phyloP scores from a whole-genome alignment of 2,329 filamentous ascomycete genomes.

The Claviceps africana region DNA sequence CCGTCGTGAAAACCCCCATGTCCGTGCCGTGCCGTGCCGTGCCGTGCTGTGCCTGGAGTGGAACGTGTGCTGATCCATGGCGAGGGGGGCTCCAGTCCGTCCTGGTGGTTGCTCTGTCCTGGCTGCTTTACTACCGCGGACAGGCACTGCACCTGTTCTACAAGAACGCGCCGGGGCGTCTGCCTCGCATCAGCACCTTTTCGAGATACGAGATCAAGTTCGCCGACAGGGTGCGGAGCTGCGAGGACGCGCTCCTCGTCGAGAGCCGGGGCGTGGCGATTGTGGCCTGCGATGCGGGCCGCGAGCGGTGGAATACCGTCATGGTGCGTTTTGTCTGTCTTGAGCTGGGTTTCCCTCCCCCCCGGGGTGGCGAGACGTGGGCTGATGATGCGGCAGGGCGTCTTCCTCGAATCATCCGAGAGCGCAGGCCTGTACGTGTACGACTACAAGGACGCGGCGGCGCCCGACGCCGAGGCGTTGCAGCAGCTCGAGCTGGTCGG shows the following conservation, averaged over 20 bases:
- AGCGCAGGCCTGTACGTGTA: conserved; percentile 23
- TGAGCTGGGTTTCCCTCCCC: too few species aligned
- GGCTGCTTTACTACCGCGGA: conserved; percentile 8
- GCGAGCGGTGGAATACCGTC: conserved; percentile 27
- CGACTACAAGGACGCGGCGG: conserved; percentile 16
- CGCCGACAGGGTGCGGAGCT: conserved; percentile 22
- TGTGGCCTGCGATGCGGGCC: conserved; percentile 24
- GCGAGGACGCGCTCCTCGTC: conserved; percentile 25
- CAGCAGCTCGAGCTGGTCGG: conserved; percentile 10
- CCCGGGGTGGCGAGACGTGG: too few species aligned
- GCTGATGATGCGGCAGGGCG: conserved; percentile 15
- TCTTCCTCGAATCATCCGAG: conserved; percentile 10
- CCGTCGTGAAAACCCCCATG: background rate
- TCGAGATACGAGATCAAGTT: conserved; percentile 19
- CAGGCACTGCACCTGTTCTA: conserved; percentile 11
- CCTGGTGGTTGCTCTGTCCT: conserved; percentile 5
- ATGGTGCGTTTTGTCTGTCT: too few species aligned
- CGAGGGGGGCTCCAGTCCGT: conserved; percentile 5
- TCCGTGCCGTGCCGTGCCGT: too few species aligned
- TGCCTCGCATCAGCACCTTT: conserved; percentile 16
- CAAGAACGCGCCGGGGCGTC: conserved; percentile 17
- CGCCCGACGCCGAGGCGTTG: conserved; percentile 9
- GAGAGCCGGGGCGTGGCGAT: conserved; percentile 22
- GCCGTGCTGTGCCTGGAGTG: too few species aligned
- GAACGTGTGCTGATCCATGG: conserved; percentile 16